phyloP scores from a whole-genome alignment of 805 yeast species.

The Pichia eremophila region DNA sequence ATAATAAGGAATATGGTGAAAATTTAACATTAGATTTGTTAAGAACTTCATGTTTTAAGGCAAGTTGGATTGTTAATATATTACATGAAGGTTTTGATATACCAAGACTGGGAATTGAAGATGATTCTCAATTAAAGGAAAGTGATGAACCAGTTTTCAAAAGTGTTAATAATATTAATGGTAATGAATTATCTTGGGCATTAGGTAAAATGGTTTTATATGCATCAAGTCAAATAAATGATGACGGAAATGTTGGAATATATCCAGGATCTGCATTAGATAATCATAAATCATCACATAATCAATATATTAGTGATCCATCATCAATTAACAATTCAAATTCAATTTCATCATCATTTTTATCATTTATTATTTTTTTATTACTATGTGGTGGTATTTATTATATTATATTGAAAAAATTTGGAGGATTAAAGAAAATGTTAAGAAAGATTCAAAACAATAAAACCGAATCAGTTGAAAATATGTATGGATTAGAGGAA shows the following conservation, averaged over 20 bases:
- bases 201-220: conserved; percentile 77
- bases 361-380: conserved; percentile 2
- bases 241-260: conserved; percentile 10
- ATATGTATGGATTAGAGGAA: conserved; percentile 8
- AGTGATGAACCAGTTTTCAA: conserved; percentile 39
- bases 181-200: conserved; percentile 91
- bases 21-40: conserved; percentile 48
- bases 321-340: background rate
- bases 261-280: conserved; percentile 15
- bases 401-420: conserved; percentile 3
- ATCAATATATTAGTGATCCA: too few species aligned
- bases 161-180: conserved; percentile 71
- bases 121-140: background rate
- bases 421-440: conserved; percentile 6
- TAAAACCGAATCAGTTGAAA: conserved; percentile 2
- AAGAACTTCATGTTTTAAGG: conserved; percentile 81
- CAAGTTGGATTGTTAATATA: conserved; percentile 85
- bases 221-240: conserved; percentile 61
- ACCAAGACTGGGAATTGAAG: conserved; percentile 60
- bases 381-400: background rate
- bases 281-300: conserved; percentile 1
- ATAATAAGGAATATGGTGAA: conserved; percentile 48
- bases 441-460: background rate
- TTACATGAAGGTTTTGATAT: conserved; percentile 88
- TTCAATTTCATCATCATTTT: background rate